A percentile compares a stretch with the other conserved stretches of the same genome.
Conservation (phyloP, 768 basidiomycete species). For the Trametes cinnabarina region DNA sequence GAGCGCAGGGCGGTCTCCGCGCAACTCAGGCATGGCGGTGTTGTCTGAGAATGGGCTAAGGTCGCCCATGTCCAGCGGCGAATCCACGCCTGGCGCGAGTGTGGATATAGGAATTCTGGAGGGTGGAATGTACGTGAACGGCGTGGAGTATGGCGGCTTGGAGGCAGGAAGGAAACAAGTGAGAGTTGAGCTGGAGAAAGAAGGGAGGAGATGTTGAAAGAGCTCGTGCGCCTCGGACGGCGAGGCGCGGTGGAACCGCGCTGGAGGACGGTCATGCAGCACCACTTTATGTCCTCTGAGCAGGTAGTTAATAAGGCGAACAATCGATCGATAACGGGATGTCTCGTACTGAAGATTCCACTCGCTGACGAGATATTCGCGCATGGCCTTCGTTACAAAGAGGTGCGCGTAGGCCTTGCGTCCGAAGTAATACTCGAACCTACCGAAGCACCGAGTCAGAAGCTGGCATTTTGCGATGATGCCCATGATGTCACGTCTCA, state of each 20-base stretch:
- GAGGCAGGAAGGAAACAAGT: constrained; percentile 51
- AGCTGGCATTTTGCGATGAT: no score
- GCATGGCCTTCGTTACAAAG: constrained; percentile 92
- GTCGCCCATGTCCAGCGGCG: constrained; percentile 1
- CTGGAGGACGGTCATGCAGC: constrained; percentile 88
- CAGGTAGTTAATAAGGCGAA: constrained; percentile 4
- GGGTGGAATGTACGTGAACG: constrained; percentile 51
- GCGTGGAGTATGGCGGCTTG: constrained; percentile 56
- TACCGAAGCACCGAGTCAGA: constrained; percentile 30
- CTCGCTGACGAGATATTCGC: constrained; percentile 58
- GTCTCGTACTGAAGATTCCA: constrained; percentile 72
- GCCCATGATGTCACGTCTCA: not conserved
- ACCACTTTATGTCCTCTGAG: constrained; percentile 75
- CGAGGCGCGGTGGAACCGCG: constrained; percentile 71
- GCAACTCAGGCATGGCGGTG: constrained; percentile 44
- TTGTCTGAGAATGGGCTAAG: constrained; percentile 18
- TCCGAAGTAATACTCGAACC: constrained; percentile 85
- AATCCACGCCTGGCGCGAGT: not conserved
- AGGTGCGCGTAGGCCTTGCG: constrained; percentile 81
- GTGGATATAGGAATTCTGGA: constrained; percentile 9
- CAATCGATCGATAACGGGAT: not conserved
- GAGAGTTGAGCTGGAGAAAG: constrained; percentile 53
- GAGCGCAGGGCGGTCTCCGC: constrained; percentile 78
- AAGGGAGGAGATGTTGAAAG: constrained; percentile 50
- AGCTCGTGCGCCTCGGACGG: constrained; percentile 72